Evolutionary conservation across 495 filamentous ascomycete species (phyloP), one percentile per base, ranked within the genome.

Genomic region (Aspergillus affinis): DNA sequence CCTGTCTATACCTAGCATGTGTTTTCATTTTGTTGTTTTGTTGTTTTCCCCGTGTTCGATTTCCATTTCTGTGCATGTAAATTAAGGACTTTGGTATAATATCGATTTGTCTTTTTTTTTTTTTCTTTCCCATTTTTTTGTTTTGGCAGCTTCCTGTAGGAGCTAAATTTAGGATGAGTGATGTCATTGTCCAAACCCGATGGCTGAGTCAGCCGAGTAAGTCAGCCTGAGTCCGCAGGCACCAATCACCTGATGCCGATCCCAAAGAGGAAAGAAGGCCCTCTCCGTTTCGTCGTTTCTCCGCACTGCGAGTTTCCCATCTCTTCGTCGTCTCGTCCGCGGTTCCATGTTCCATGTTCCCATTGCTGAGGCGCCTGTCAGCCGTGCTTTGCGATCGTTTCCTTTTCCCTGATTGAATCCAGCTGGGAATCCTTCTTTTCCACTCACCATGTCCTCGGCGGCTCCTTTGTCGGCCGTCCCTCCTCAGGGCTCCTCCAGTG

Each of bases 181-280:
- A 60, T 44, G 23, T 57, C 49, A 52, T 48, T 12, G 4, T 3
- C 6, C 10, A 8, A n/a, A 0, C 6, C 21, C 21, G 13, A 15
- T 19, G 7, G 41, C 53, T 68, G 67, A 73, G 60, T 70, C 62
- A 71, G 51, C 54, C 36, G 21, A n/a, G n/a, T 2, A 1, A 15
- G 54, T 2, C 20, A 65, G 65, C 64, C 68, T 71, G 46, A 54
- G 21, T 10, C 6, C 26, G 6, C 62, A 63, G 66, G 70, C 62
- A 32, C n/a, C 55, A 62, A 68, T 70, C 71, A 73, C 69, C 69
- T 73, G 71, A 73, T 66, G 58, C 52, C 47, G 27, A 27, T 44
- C 58, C 53, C 29, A 63, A 59, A 51, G 30, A 44, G 60, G 47
- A 61, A 62, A 56, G 55, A 50, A 29, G 58, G 48, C 61, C 55